These are phyloP conservation scores for Blastocystis sp. DNA, from an alignment of 352 stramenopile genomes.

Conservation along the genomic window DNA sequence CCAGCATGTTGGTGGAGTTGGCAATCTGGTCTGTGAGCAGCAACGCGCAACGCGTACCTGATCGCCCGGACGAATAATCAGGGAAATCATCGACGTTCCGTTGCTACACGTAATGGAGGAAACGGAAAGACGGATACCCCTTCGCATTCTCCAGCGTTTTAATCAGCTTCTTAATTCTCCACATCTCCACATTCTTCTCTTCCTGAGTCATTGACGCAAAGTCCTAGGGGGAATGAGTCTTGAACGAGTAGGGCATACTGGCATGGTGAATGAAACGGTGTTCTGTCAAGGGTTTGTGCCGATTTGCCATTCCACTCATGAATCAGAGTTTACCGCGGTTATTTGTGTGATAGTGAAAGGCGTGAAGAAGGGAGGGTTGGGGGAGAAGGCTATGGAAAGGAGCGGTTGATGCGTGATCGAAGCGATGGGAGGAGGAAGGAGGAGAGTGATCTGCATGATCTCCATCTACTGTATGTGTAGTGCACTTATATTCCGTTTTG, in stretches of 20 bases:
- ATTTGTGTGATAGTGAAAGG: not conserved
- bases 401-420: too few relatives aligned
- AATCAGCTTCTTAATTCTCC: slow-evolving; percentile 99
- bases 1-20: slow-evolving; percentile 94
- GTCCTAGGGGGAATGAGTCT: not conserved
- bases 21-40: slow-evolving; percentile 78
- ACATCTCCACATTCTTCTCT: slow-evolving; percentile 95
- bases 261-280: not conserved
- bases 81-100: slow-evolving; percentile 98
- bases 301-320: not conserved
- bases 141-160: slow-evolving; percentile 81
- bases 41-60: slow-evolving; percentile 75
- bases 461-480: too few relatives aligned
- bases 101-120: slow-evolving; percentile 75
- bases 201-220: slow-evolving; percentile 70
- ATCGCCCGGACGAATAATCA: slow-evolving; percentile 96
- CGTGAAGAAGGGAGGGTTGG: too few relatives aligned
- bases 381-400: too few relatives aligned
- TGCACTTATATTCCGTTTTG: too few relatives aligned
- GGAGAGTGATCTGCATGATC: too few relatives aligned
- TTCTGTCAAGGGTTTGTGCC: not conserved
- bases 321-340: not conserved
- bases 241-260: not conserved
- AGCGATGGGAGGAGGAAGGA: too few relatives aligned
- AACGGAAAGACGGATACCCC: slow-evolving; percentile 75